These are phyloP conservation scores for Cadophora sp. DNA, from an alignment of 2,329 filamentous ascomycete genomes.

Conservation along the genomic window DNA sequence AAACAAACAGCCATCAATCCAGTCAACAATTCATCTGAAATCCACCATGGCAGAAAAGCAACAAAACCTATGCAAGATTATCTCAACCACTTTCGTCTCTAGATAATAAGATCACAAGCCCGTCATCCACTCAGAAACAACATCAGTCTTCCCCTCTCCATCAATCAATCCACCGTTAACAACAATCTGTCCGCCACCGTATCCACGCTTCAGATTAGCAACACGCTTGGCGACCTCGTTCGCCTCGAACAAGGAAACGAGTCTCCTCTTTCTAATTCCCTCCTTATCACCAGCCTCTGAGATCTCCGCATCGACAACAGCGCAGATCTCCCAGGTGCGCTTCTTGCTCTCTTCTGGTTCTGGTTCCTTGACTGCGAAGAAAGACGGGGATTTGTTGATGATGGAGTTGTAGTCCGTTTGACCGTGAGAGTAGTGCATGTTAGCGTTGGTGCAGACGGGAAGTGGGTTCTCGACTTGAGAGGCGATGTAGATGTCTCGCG, in stretches of 20 bases:
- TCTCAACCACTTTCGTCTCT: background rate
- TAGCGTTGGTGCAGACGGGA: constrained; percentile 39
- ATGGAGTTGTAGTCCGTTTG: constrained; percentile 22
- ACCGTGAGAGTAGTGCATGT: constrained; percentile 21
- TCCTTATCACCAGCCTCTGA: constrained; percentile 34
- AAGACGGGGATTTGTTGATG: constrained; percentile 13
- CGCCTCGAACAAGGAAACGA: constrained; percentile 64
- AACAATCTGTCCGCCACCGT: constrained; percentile 30
- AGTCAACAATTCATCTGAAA: too few relatives aligned
- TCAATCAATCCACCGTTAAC: constrained; percentile 36
- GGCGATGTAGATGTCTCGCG: constrained; percentile 60
- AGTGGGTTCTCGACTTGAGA: constrained; percentile 34
- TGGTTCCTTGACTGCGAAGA: constrained; percentile 20
- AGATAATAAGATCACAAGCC: background rate
- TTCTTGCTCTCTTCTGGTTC: constrained; percentile 34
- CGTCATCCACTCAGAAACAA: constrained; percentile 35
- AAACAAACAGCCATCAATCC: too few relatives aligned
- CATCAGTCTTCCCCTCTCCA: constrained; percentile 32
- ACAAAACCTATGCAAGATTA: too few relatives aligned
- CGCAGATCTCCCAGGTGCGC: constrained; percentile 49
- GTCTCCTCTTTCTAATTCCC: constrained; percentile 52
- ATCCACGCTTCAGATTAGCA: constrained; percentile 26
- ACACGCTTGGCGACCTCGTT: constrained; percentile 64
- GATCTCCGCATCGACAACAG: constrained; percentile 36
- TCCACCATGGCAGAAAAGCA: too few relatives aligned